Conservation (phyloP, 2,329 filamentous ascomycete genomes). For the Stachybotrys elegans region DNA sequence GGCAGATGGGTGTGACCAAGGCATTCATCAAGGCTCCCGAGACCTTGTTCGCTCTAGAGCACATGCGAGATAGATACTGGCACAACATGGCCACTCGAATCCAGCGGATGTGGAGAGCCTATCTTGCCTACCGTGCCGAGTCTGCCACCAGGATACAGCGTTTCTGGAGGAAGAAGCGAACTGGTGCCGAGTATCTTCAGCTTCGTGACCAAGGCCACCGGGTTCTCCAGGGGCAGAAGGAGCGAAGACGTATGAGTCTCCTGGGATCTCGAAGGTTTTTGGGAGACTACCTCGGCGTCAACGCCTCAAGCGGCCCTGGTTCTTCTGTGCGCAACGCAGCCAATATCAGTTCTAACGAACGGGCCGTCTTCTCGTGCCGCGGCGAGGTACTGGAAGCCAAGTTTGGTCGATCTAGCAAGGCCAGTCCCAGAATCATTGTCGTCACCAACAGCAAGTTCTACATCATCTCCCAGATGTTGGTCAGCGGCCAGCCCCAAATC, state of each 20-base stretch:
- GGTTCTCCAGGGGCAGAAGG: slow-evolving; percentile 79
- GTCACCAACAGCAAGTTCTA: slow-evolving; percentile 85
- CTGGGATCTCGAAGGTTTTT: slow-evolving; percentile 88
- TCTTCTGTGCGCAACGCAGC: slow-evolving; percentile 74
- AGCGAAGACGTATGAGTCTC: slow-evolving; percentile 85
- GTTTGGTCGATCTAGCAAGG: slow-evolving; percentile 93
- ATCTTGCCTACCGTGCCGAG: slow-evolving; percentile 86
- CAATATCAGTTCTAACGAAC: slow-evolving; percentile 66
- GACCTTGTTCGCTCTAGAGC: slow-evolving; percentile 91
- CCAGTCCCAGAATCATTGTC: slow-evolving; percentile 77
- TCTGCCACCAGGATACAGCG: slow-evolving; percentile 91
- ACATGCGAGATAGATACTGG: slow-evolving; percentile 98
- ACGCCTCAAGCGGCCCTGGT: slow-evolving; percentile 73
- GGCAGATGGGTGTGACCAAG: slow-evolving; percentile 94
- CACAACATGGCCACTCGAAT: slow-evolving; percentile 99
- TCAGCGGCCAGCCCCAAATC: slow-evolving; percentile 78
- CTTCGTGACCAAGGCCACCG: slow-evolving; percentile 83
- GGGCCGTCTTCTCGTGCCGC: slow-evolving; percentile 82
- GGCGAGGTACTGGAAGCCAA: slow-evolving; percentile 89
- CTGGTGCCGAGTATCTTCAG: slow-evolving; percentile 83
- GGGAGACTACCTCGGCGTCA: slow-evolving; percentile 90
- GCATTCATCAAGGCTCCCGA: slow-evolving; percentile 98
- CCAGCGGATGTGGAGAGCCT: slow-evolving; percentile 95
- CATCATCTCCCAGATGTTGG: slow-evolving; percentile 76
- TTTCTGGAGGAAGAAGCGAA: slow-evolving; percentile 91